Base-by-base conservation (phyloP, 2,329 filamentous ascomycete genomes). In the Trichoderma koningii region DNA sequence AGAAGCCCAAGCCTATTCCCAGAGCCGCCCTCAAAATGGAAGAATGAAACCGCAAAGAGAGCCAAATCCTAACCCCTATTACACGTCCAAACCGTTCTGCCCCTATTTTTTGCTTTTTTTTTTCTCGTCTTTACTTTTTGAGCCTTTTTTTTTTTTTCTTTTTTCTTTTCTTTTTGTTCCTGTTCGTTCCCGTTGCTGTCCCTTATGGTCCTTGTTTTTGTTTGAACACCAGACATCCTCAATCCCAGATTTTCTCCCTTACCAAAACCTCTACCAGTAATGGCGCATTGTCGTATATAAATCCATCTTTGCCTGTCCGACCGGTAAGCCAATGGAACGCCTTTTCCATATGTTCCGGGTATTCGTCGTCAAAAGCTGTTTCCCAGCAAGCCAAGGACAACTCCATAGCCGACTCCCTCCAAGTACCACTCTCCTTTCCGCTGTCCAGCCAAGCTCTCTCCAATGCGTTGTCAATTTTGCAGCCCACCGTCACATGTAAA, bases 401-500 rank as follows among this genome's bases (percentile, higher is more conserved):
- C 26, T 44, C 53, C 45, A 28, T 53, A 15, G 55, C 17, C 55
- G 38, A 65, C 14, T 34, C 50, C 50, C 12, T 17, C 50, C 50
- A 41, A 38, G 15, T 10, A 10, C 34, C 7, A 38, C 34, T 10
- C 5, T 30, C 55, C 42, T 45, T 19, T 51, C 26, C 47, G 17
- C 6, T 26, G 26, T 23, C 26, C 57, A 48, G n/a, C 19, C 48
- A 42, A 38, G 14, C 44, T 6, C 28, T 55, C 44, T 52, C 47
- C 59, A 10, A 52, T 7, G 9, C 34, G 30, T 26, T 60, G 47
- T 63, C 50, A 42, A 44, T 59, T 65, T 65, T 65, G 63, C 50
- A 47, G 34, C 55, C 63, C 62, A 45, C 48, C 38, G 34, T 50
- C 63, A 26, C 63, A 67, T 66, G 45, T 64, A 65, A 59, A 62